These are phyloP conservation scores for Arabidopsis thaliana DNA, from an alignment of 345 rosid species.

Conservation along the genomic window DNA sequence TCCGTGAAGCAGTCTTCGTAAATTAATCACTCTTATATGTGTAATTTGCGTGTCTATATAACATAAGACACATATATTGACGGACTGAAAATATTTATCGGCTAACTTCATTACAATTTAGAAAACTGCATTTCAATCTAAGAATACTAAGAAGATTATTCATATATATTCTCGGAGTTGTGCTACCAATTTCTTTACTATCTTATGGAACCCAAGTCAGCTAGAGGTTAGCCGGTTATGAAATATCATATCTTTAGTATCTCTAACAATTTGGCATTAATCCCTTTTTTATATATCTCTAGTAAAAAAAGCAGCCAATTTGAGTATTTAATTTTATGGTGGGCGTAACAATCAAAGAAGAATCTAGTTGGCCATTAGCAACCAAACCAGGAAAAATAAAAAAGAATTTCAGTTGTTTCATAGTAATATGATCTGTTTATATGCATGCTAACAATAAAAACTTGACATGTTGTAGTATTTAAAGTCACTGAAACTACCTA, in stretches of 20 bases:
- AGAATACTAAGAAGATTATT: too few relatives aligned
- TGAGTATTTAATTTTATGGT: not conserved
- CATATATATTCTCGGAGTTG: too few relatives aligned
- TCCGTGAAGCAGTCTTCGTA: not conserved
- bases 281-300: too few relatives aligned
- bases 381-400: slow-evolving; percentile 9
- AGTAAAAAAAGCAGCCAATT: not conserved
- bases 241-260: not conserved
- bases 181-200: not conserved
- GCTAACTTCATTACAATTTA: too few relatives aligned
- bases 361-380: slow-evolving; percentile 32
- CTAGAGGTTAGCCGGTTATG: not conserved
- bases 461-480: not conserved
- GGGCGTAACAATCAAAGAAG: slow-evolving; percentile 11
- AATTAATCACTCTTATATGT: not conserved
- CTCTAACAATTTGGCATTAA: not conserved
- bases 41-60: not conserved
- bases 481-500: slow-evolving; percentile 16
- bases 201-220: not conserved
- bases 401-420: slow-evolving; percentile 8
- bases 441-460: slow-evolving; percentile 11
- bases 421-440: not conserved
- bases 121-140: too few relatives aligned
- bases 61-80: too few relatives aligned
- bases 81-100: too few relatives aligned